Evolutionary conservation across 75 land plant genomes (phyloP), one percentile per base, ranked within the genome.

Genomic region (Selaginella tamariscina): DNA sequence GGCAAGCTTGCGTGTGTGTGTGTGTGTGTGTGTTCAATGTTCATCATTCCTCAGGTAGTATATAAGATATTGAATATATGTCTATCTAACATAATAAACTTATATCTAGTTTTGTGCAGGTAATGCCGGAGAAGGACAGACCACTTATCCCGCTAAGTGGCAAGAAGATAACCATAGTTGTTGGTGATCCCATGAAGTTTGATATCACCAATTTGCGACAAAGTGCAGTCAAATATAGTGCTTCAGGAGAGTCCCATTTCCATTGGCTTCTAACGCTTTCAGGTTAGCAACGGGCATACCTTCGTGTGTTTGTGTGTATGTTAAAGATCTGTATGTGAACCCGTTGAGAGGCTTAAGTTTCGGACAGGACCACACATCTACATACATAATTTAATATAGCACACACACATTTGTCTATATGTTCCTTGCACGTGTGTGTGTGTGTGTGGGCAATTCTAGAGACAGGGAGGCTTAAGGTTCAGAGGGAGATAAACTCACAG

Each of bases 101-200:
- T 11, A 20, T 49, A 11, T 49, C 54, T 49, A 49, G 9, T 59
- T 5, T 39, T 55, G 64, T 69, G 13, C 80, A 93, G 98, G 95
- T 93, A 26, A 81, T 93, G 84, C 98, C 98, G 0, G 98, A 93
- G 72, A 85, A 87, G 24, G 82, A 68, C 29, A 79, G 91, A 39
- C 98, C 98, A 30, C 81, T 69, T 0, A 0, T 93, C 66, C 98
- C 98, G 33, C 68, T 89, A 54, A 83, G 76, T 31, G 70, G 64
- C 31, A 93, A 89, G 79, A 69, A 79, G 24, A 85, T 93, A 20
- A 70, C 65, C 26, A 85, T 93, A 32, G 70, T 86, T 29, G 74
- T 93, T 69, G 98, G 98, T 1, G 91, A 93, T 57, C 98, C 98
- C 32, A 79, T 93, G 56, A 73, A 85, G 55, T 85, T 93, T 70